phyloP scores from a whole-genome alignment of 768 basidiomycete species.

The Lactarius psammicola region DNA sequence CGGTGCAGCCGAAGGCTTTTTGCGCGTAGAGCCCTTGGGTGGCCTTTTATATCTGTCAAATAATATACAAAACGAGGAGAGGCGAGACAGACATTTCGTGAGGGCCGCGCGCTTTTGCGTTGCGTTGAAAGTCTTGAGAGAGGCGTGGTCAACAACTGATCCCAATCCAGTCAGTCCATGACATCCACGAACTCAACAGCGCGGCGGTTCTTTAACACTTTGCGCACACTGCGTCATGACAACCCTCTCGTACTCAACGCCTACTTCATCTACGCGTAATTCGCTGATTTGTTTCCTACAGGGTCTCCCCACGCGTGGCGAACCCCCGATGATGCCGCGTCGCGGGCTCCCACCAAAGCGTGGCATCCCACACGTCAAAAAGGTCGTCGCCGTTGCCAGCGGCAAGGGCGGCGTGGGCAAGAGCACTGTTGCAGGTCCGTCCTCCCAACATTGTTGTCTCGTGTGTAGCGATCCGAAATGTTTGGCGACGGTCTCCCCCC shows the following conservation, averaged over 20 bases:
- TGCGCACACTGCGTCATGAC: conserved; percentile 41
- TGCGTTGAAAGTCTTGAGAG: background rate
- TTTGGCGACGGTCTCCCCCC: background rate
- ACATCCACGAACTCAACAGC: conserved; percentile 5
- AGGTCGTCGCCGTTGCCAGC: conserved; percentile 81
- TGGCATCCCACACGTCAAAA: conserved; percentile 68
- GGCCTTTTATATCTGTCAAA: conserved; percentile 31
- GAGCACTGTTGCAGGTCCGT: conserved; percentile 83
- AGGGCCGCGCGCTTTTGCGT: background rate
- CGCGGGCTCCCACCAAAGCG: conserved; percentile 61
- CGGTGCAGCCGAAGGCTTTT: conserved; percentile 32
- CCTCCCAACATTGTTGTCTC: background rate
- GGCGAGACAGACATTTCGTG: conserved; percentile 9
- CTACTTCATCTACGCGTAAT: conserved; percentile 10
- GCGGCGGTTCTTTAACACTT: conserved; percentile 21
- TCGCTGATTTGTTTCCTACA: conserved; percentile 21
- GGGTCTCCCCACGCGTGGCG: conserved; percentile 34
- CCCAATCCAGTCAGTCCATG: background rate
- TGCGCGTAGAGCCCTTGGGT: conserved; percentile 36
- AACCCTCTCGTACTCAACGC: conserved; percentile 51
- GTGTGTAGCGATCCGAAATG: background rate
- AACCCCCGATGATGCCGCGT: conserved; percentile 36
- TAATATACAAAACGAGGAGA: background rate
- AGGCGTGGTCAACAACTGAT: background rate
- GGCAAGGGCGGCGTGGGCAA: conserved; percentile 98